These are phyloP conservation scores for Filobasidium wieringae DNA, from an alignment of 768 basidiomycete species.

Conservation along the genomic window DNA sequence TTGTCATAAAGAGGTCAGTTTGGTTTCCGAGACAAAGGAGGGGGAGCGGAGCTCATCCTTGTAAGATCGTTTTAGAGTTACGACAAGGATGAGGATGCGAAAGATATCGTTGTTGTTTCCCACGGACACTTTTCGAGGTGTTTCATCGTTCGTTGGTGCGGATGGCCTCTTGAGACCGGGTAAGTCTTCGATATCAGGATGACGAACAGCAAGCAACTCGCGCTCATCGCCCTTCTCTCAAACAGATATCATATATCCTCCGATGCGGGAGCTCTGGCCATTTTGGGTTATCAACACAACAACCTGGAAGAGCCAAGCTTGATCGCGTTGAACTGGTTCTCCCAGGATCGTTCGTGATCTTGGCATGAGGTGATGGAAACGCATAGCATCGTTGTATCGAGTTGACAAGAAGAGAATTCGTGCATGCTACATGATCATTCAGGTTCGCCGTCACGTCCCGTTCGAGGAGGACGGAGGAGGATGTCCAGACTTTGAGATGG, in stretches of 20 bases:
- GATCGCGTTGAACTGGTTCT: slow-evolving; percentile 38
- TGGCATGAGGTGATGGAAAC: no score
- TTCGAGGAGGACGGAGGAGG: no score
- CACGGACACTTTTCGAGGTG: slow-evolving; percentile 58
- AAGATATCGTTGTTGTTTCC: slow-evolving; percentile 57
- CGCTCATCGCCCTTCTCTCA: no score
- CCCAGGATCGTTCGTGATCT: slow-evolving; percentile 26
- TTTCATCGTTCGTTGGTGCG: slow-evolving; percentile 71
- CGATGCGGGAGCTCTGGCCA: slow-evolving; percentile 66
- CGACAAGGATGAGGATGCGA: slow-evolving; percentile 8
- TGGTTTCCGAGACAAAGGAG: background rate
- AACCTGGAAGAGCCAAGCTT: slow-evolving; percentile 58
- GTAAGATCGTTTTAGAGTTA: slow-evolving; percentile 19
- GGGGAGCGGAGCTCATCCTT: background rate
- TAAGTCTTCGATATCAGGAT: no score
- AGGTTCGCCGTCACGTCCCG: no score
- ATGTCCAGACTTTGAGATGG: no score
- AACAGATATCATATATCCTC: slow-evolving; percentile 57
- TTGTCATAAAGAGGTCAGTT: slow-evolving; percentile 29
- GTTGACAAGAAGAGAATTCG: no score
- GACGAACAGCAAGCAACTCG: no score
- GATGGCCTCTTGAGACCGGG: slow-evolving; percentile 47
- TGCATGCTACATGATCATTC: no score
- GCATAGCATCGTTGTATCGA: no score
- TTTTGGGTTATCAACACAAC: slow-evolving; percentile 73